Conservation (phyloP, 768 basidiomycete species). For the Calocybe gangraenosa region DNA sequence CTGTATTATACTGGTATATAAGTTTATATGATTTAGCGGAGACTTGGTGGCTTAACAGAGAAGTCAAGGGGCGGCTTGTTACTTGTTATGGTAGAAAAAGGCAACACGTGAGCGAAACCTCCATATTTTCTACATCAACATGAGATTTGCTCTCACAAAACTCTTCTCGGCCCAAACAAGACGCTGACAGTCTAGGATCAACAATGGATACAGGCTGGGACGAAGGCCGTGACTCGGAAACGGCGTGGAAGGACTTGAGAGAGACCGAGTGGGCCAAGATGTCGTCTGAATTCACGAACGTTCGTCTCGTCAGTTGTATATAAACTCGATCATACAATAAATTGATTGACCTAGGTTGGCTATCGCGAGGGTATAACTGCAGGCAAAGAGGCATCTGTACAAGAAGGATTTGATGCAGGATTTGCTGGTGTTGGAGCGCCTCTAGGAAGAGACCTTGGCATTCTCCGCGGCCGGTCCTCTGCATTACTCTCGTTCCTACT, state of each 20-base stretch:
- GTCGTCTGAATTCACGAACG: slow-evolving; percentile 68
- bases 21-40: too few species aligned
- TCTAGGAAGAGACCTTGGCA: slow-evolving; percentile 72
- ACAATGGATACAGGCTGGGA: slow-evolving; percentile 63
- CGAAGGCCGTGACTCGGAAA: slow-evolving; percentile 30
- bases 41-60: too few species aligned
- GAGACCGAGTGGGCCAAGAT: slow-evolving; percentile 68
- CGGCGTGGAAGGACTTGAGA: slow-evolving; percentile 20
- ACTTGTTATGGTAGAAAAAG: too few species aligned
- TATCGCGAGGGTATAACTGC: slow-evolving; percentile 96
- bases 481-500: slow-evolving; percentile 58
- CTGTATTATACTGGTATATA: too few species aligned
- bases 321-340: not conserved
- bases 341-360: slow-evolving; percentile 56
- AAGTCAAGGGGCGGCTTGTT: too few species aligned
- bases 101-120: too few species aligned
- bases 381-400: slow-evolving; percentile 84
- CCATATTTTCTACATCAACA: too few species aligned
- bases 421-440: slow-evolving; percentile 72
- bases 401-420: slow-evolving; percentile 87
- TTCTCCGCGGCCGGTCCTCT: slow-evolving; percentile 67
- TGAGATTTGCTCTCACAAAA: too few species aligned
- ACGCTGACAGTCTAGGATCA: too few species aligned
- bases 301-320: slow-evolving; percentile 23
- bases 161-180: too few species aligned